Percentiles rank a stretch among this genome's conserved stretches.
Conservation (phyloP, 208 protist species). For the Wallacemonas sp. region DNA sequence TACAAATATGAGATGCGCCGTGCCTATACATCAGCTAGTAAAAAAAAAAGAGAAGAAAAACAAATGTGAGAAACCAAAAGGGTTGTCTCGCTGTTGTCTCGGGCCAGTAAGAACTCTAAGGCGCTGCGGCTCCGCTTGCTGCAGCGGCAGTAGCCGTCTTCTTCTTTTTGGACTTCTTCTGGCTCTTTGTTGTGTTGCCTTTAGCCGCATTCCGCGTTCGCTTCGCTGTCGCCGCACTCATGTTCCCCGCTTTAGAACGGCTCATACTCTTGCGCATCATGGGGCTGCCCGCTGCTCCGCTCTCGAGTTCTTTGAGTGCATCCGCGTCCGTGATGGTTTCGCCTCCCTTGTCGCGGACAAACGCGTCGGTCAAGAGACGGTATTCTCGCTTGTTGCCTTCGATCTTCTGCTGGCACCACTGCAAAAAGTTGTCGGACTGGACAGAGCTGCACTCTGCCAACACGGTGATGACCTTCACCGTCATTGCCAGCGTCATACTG, state of each 20-base stretch:
- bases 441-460: slow-evolving; percentile 65
- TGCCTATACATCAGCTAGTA: no score
- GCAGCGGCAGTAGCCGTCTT: not conserved
- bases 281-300: not conserved
- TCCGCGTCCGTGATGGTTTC: slow-evolving; percentile 11
- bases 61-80: not conserved
- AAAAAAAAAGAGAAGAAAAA: no score
- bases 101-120: no score
- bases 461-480: slow-evolving; percentile 74
- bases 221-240: not conserved
- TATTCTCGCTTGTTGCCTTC: slow-evolving; percentile 35
- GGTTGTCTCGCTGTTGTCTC: no score
- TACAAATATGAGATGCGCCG: no score
- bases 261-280: not conserved
- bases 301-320: not conserved
- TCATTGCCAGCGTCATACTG: slow-evolving; percentile 78
- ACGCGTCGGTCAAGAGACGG: slow-evolving; percentile 28
- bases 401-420: slow-evolving; percentile 39
- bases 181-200: not conserved
- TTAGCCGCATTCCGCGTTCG: not conserved
- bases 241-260: not conserved
- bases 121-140: no score
- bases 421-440: slow-evolving; percentile 33
- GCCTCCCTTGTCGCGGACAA: slow-evolving; percentile 27
- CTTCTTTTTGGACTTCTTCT: not conserved